Conservation (phyloP, 495 filamentous ascomycete species). For the Entonaema liquescens region DNA sequence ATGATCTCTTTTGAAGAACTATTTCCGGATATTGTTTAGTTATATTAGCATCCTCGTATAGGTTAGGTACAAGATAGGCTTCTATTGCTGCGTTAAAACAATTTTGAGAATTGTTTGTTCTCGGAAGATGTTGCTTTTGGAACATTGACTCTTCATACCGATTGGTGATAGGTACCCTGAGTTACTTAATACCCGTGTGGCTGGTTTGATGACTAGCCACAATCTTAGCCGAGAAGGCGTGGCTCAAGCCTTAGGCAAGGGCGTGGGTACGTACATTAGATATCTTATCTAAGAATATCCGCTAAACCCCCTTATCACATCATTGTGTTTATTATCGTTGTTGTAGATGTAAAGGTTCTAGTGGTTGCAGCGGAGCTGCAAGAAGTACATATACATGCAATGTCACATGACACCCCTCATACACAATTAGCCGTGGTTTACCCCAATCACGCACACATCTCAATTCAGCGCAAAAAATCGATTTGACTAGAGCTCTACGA, state of each 20-base stretch:
- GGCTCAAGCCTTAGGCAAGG: not conserved
- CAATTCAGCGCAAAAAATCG: slow-evolving; percentile 38
- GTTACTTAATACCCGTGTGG: not conserved
- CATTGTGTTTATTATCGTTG: no score
- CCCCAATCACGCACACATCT: slow-evolving; percentile 39
- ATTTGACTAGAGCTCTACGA: slow-evolving; percentile 29
- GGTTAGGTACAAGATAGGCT: not conserved
- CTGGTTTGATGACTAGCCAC: not conserved
- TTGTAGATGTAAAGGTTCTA: no score
- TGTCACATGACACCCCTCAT: slow-evolving; percentile 11
- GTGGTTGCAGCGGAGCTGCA: no score
- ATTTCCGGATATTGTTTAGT: not conserved
- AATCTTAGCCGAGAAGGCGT: not conserved
- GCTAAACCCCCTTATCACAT: no score
- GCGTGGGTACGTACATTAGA: no score
- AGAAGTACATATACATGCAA: no score
- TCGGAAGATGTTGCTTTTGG: not conserved
- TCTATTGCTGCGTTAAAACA: not conserved
- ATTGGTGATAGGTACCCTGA: not conserved
- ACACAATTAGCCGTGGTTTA: slow-evolving; percentile 37
- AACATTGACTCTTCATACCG: not conserved
- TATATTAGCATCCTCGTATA: not conserved
- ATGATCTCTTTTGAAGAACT: not conserved
- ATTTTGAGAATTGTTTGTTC: not conserved
- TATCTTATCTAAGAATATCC: no score